Base-by-base conservation (phyloP, 1,139 yeast genomes). In the Diutina catenulata region DNA sequence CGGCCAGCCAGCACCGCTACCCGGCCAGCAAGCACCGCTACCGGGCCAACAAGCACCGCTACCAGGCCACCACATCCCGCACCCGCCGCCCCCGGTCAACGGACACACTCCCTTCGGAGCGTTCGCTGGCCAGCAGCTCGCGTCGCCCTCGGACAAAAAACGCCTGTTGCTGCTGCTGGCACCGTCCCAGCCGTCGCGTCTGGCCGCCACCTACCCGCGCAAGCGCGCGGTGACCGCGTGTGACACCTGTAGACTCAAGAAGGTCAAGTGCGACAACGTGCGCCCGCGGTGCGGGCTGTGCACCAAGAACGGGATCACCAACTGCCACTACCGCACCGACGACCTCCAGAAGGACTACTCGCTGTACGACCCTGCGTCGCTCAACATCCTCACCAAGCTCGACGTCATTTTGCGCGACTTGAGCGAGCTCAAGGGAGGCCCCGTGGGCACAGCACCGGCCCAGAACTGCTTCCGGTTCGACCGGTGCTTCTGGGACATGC, bases 231-330 rank as follows among this genome's bases (percentile, higher is more conserved):
- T 62, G 20, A 63, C 71, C 1, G 73, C 75, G 0, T 69, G 75
- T 47, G 73, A 67, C 41, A 55, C 64, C 3, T 70, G 75, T 45
- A 57, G 75, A 22, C 40, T 58, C 24, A 66, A 64, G 45, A 70
- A 70, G 45, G 60, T 67, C 40, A 66, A 68, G 46, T 73, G 79
- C 57, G 78, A 73, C 47, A 64, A 74, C 40, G 51, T 48, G 22
- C 57, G 70, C 44, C 79, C 79, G 2, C 47, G 56, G 18, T 73
- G 79, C 49, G 66, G 72, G 0, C 58, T 75, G 19, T 73, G 79
- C 50, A 45, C 47, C 5, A 61, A 60, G 42, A 65, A 54, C 48
- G 62, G 60, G 15, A 53, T 50, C 39, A 36, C 42, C 7, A 45
- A 45, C 31, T 64, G 69, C 45, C 60, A 60, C 42, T 64, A 60